A percentile compares a stretch with the other conserved stretches of the same genome.
Evolutionary conservation across 31 red algal genomes (phyloP).

Genomic region (Porphyra umbilicalis): DNA sequence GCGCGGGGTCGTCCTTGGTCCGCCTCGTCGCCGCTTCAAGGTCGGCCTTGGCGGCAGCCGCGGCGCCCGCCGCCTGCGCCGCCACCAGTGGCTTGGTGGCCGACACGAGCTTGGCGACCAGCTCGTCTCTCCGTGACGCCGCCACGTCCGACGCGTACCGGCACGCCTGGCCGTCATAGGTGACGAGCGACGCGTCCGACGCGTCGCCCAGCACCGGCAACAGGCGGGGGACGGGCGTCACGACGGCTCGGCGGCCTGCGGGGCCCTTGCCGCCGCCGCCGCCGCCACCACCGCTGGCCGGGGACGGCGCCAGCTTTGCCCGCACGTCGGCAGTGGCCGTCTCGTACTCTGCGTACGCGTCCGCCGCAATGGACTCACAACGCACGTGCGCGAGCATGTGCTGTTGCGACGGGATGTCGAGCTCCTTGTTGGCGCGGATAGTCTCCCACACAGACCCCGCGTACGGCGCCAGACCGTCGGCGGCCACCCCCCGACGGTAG

Average conservation of each 20-base stretch:
- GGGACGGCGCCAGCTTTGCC: slow-evolving; percentile 11
- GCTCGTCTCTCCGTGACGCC: neutral
- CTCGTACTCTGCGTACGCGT: slow-evolving; percentile 36
- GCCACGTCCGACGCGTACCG: slow-evolving; percentile 62
- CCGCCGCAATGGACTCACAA: slow-evolving; percentile 91
- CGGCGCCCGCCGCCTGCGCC: neutral
- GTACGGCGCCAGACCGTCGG: slow-evolving; percentile 89
- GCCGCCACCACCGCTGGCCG: neutral
- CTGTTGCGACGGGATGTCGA: slow-evolving; percentile 96
- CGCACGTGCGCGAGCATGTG: slow-evolving; percentile 92
- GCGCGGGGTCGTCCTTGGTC: neutral
- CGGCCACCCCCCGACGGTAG: slow-evolving; percentile 72
- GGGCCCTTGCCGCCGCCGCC: neutral
- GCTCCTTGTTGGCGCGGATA: slow-evolving; percentile 87
- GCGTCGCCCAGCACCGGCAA: slow-evolving; percentile 9
- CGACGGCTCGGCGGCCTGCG: neutral
- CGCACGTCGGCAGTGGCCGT: slow-evolving; percentile 9
- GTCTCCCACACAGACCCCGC: slow-evolving; percentile 83
- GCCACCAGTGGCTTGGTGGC: neutral
- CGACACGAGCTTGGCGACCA: neutral
- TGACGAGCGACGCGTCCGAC: slow-evolving; percentile 12
- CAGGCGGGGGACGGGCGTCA: slow-evolving; percentile 10
- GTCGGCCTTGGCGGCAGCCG: neutral
- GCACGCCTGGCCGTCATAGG: slow-evolving; percentile 32
- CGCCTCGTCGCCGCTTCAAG: neutral